Conservation (phyloP, 208 protist genomes). For the Herpetomonas samuelpessoai region DNA sequence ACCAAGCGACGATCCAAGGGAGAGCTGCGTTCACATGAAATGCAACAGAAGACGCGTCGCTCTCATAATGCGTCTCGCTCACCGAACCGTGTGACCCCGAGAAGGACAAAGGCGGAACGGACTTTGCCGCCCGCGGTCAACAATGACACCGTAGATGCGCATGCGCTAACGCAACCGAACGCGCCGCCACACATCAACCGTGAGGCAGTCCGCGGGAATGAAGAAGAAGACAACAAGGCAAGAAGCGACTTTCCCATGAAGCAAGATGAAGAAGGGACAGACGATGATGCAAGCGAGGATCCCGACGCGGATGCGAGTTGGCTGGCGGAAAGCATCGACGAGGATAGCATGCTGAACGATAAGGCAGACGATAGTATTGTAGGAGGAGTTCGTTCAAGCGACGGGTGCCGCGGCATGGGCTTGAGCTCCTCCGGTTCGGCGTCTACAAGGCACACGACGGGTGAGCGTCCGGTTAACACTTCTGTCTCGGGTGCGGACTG, state of each 20-base stretch:
- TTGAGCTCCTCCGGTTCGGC: not conserved
- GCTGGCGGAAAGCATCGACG: not conserved
- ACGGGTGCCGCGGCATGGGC: not conserved
- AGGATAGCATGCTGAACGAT: not conserved
- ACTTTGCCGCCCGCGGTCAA: too few relatives aligned
- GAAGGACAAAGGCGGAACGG: too few relatives aligned
- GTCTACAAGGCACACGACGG: not conserved
- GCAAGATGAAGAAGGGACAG: not conserved
- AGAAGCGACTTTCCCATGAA: not conserved
- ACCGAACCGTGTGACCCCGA: not conserved
- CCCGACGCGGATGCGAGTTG: not conserved
- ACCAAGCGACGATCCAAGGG: too few relatives aligned
- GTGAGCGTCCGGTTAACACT: not conserved
- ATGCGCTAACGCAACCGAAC: not conserved
- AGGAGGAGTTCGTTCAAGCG: too few relatives aligned
- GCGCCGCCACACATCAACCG: not conserved
- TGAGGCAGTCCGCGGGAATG: too few relatives aligned
- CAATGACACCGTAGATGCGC: too few relatives aligned
- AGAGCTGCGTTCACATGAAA: too few relatives aligned
- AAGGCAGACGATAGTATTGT: too few relatives aligned
- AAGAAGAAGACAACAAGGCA: not conserved
- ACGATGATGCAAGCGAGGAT: not conserved
- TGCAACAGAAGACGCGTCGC: too few relatives aligned
- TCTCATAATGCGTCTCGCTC: not conserved
- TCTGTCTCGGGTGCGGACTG: not conserved